Percentiles rank a stretch among this genome's conserved stretches.
These are phyloP conservation scores for Emmonsia crescens DNA, from an alignment of 2,329 filamentous ascomycete genomes.

Conservation along the genomic window DNA sequence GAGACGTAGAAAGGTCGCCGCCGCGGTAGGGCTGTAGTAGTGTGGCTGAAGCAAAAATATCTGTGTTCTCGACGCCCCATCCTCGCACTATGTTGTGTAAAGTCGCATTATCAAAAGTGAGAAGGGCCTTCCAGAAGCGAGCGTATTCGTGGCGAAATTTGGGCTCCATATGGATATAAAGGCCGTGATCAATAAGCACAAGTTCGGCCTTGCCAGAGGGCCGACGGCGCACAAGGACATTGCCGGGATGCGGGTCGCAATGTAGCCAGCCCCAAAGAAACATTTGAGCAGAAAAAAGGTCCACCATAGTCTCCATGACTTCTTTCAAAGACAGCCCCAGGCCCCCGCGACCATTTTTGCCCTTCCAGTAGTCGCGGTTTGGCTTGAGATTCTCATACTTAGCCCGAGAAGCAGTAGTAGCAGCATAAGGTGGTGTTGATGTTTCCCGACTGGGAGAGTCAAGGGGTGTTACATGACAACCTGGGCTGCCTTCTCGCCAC, in stretches of 20 bases:
- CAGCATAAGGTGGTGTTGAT: slow-evolving; percentile 17
- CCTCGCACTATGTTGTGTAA: slow-evolving; percentile 59
- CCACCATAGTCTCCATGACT: slow-evolving; percentile 94
- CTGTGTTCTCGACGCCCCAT: slow-evolving; percentile 83
- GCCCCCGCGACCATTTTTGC: slow-evolving; percentile 60
- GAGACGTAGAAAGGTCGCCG: slow-evolving; percentile 57
- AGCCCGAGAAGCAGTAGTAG: slow-evolving; percentile 19
- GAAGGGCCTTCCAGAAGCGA: slow-evolving; percentile 82
- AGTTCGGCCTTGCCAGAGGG: slow-evolving; percentile 76
- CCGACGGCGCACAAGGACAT: slow-evolving; percentile 85
- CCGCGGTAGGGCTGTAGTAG: slow-evolving; percentile 85
- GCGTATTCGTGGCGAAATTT: slow-evolving; percentile 78
- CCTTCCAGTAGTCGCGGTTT: slow-evolving; percentile 67
- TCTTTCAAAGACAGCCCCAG: slow-evolving; percentile 72
- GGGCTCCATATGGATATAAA: slow-evolving; percentile 85
- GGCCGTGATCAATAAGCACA: slow-evolving; percentile 91
- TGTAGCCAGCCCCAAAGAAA: slow-evolving; percentile 95
- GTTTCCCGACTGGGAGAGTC: slow-evolving; percentile 36
- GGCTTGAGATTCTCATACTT: slow-evolving; percentile 59
- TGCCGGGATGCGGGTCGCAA: slow-evolving; percentile 94
- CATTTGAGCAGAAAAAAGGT: slow-evolving; percentile 94
- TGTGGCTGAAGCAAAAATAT: slow-evolving; percentile 85
- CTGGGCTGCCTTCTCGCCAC: slow-evolving; percentile 63
- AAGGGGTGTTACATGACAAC: slow-evolving; percentile 58
- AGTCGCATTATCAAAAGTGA: slow-evolving; percentile 84